phyloP scores from a whole-genome alignment of 106 monocot genomes.

The Chionographis japonica region DNA sequence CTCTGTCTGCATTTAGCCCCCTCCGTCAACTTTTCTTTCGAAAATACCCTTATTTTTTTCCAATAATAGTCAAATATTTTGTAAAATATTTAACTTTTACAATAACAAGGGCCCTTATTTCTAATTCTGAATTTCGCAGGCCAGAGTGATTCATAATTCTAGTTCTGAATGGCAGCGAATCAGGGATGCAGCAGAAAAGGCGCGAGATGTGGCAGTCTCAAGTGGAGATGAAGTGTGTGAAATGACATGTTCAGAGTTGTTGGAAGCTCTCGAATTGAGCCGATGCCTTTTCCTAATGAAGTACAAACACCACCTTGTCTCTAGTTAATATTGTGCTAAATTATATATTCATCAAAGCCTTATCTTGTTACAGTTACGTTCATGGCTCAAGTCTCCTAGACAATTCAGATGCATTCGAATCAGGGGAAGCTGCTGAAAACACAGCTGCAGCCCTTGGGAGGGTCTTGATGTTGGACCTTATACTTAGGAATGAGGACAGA shows the following conservation, averaged over 20 bases:
- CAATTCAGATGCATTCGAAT: constrained; percentile 45
- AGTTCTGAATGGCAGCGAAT: constrained; percentile 74
- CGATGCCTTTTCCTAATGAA: constrained; percentile 86
- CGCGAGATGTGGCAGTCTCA: constrained; percentile 28
- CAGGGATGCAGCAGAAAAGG: constrained; percentile 68
- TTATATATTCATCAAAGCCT: background rate
- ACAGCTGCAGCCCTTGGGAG: constrained; percentile 66
- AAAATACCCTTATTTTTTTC: too few species aligned
- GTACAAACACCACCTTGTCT: constrained; percentile 18
- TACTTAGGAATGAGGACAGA: constrained; percentile 86
- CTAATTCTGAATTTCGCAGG: constrained; percentile 26
- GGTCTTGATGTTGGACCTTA: constrained; percentile 72
- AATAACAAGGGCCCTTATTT: background rate
- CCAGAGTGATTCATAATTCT: constrained; percentile 65
- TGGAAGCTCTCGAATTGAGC: constrained; percentile 85
- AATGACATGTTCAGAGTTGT: constrained; percentile 59
- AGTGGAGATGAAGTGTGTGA: constrained; percentile 54
- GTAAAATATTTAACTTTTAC: too few species aligned
- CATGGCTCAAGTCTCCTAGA: constrained; percentile 78
- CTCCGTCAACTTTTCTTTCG: too few species aligned
- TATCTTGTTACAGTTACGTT: constrained; percentile 52
- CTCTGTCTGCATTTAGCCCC: too few species aligned
- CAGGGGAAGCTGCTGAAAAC: constrained; percentile 40
- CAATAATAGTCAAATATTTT: too few species aligned
- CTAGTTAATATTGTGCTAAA: background rate